Evolutionary conservation across 208 protist genomes (phyloP).

Genomic region (Acanthamoeba castellanii): DNA sequence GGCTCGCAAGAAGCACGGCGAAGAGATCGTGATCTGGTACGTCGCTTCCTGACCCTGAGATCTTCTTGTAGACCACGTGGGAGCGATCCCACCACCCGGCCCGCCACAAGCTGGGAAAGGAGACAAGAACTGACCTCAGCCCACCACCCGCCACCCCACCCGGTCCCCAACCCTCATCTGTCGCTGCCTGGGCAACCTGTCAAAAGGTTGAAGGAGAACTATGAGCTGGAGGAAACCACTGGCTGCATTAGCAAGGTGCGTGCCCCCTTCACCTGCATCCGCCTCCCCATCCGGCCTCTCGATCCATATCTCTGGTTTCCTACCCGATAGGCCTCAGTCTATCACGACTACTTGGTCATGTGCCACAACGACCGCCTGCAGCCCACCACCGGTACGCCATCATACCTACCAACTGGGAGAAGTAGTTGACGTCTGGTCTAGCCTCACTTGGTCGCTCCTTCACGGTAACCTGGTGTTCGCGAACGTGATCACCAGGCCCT

Average conservation of each 20-base stretch:
- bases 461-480: not conserved
- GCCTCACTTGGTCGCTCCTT: not conserved
- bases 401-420: no score
- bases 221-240: not conserved
- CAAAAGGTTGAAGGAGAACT: not conserved
- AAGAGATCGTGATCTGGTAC: constrained; percentile 46
- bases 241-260: constrained; percentile 13
- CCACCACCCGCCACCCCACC: not conserved
- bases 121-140: not conserved
- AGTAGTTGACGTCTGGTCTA: no score
- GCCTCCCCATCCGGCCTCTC: not conserved
- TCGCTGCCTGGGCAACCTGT: not conserved
- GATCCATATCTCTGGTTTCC: not conserved
- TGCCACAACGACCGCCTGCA: not conserved
- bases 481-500: not conserved
- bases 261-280: not conserved
- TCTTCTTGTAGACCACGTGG: not conserved
- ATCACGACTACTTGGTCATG: constrained; percentile 31
- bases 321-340: not conserved
- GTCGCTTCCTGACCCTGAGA: not conserved
- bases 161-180: not conserved
- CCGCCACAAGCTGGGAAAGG: not conserved
- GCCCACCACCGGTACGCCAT: constrained; percentile 39
- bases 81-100: not conserved
- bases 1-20: constrained; percentile 26